A percentile compares a stretch with the other conserved stretches of the same genome.
phyloP scores from a whole-genome alignment of 2,329 filamentous ascomycete species.

The Leptographium procerum region DNA sequence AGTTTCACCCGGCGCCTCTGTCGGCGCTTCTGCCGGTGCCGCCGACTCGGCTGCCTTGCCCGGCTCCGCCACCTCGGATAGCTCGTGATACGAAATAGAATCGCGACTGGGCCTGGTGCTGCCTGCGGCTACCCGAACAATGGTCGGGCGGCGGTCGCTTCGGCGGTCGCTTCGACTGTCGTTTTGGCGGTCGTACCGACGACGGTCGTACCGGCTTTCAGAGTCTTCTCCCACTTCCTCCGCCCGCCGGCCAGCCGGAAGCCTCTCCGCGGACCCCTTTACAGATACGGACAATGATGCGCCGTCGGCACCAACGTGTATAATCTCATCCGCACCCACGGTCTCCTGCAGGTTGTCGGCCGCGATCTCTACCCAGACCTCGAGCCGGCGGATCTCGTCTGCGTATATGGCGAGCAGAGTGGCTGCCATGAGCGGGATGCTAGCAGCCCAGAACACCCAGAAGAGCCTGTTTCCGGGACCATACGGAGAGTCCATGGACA shows the following conservation, averaged over 20 bases:
- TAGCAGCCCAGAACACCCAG: conserved; percentile 37
- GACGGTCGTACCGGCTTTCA: neutral
- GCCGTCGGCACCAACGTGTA: neutral
- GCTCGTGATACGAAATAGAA: neutral
- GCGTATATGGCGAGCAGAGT: conserved; percentile 35
- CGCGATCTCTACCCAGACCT: conserved; percentile 30
- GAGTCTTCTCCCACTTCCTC: neutral
- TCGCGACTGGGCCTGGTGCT: neutral
- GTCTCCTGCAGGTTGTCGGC: neutral
- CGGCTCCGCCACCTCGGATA: neutral
- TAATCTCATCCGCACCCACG: neutral
- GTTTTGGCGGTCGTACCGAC: neutral
- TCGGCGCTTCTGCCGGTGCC: neutral
- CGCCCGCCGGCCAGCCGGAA: neutral
- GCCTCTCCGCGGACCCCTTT: neutral
- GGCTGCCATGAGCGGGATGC: conserved; percentile 25
- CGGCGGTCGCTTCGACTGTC: too few relatives aligned
- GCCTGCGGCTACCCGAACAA: neutral
- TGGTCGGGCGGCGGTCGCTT: too few relatives aligned
- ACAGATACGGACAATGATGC: neutral
- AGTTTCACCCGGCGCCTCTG: neutral
- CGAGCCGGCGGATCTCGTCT: conserved; percentile 31
- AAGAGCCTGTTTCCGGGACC: conserved; percentile 29
- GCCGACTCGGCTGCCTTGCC: neutral
- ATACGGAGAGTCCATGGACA: conserved; percentile 35